Evolutionary conservation across 2,329 filamentous ascomycete genomes (phyloP).

Genomic region (Daldinia sp.): DNA sequence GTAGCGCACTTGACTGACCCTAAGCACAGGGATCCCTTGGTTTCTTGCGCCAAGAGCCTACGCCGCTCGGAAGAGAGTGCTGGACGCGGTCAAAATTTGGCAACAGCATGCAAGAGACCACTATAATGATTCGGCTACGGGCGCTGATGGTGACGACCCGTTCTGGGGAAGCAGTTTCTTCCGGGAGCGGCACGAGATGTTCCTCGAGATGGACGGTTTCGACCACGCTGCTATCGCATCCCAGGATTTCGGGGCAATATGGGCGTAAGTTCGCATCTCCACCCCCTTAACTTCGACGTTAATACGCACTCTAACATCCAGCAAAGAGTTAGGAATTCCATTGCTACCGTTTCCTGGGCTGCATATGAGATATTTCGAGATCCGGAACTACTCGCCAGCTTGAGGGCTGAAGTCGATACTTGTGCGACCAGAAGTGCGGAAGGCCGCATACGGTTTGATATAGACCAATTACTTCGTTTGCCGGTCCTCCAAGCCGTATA

Average conservation of each 20-base stretch:
- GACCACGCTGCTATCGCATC: slow-evolving; percentile 46
- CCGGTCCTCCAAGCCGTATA: slow-evolving; percentile 48
- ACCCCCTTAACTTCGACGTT: slow-evolving; percentile 1
- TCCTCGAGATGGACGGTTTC: slow-evolving; percentile 47
- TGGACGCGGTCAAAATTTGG: slow-evolving; percentile 44
- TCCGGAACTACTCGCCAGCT: slow-evolving; percentile 42
- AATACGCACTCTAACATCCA: slow-evolving; percentile 27
- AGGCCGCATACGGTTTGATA: slow-evolving; percentile 40
- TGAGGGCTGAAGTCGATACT: slow-evolving; percentile 41
- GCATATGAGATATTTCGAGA: slow-evolving; percentile 47
- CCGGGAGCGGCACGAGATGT: slow-evolving; percentile 44
- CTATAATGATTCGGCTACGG: slow-evolving; percentile 34
- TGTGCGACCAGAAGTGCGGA: slow-evolving; percentile 35
- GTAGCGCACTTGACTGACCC: slow-evolving; percentile 13
- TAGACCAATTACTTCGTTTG: slow-evolving; percentile 42
- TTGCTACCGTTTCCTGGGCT: slow-evolving; percentile 43
- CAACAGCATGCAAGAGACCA: slow-evolving; percentile 46
- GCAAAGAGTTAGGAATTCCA: slow-evolving; percentile 43
- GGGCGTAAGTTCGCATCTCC: slow-evolving; percentile 42
- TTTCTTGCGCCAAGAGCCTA: slow-evolving; percentile 47
- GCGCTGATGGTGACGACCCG: slow-evolving; percentile 42
- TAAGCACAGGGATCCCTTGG: slow-evolving; percentile 42
- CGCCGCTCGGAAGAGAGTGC: slow-evolving; percentile 40
- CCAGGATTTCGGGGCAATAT: slow-evolving; percentile 47
- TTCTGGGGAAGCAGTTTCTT: slow-evolving; percentile 49